These are phyloP conservation scores for Chlorella sorokiniana DNA, from an alignment of 139 green algal species.

Conservation along the genomic window DNA sequence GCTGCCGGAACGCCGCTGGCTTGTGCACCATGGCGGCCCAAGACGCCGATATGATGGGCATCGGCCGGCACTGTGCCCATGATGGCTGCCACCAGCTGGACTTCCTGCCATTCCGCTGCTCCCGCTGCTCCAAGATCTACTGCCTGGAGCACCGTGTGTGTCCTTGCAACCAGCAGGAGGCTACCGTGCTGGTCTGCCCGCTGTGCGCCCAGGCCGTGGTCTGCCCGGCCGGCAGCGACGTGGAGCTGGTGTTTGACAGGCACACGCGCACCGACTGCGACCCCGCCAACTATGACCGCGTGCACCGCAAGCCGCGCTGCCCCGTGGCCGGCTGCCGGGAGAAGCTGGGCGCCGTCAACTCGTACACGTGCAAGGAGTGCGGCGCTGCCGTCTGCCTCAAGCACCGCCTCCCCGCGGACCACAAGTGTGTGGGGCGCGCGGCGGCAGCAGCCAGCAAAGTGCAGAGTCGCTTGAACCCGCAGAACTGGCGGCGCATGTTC, in stretches of 20 bases:
- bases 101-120: constrained; percentile 81
- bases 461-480: background rate
- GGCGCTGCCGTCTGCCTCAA: constrained; percentile 62
- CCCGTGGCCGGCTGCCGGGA: constrained; percentile 66
- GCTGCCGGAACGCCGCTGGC: background rate
- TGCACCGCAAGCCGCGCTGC: constrained; percentile 71
- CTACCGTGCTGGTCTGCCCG: constrained; percentile 71
- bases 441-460: background rate
- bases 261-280: constrained; percentile 60
- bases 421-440: constrained; percentile 55
- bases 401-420: constrained; percentile 70
- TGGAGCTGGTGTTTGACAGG: constrained; percentile 43
- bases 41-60: constrained; percentile 51
- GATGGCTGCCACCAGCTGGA: constrained; percentile 67
- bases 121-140: constrained; percentile 57
- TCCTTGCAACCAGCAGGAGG: constrained; percentile 42
- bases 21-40: constrained; percentile 24
- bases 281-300: constrained; percentile 70
- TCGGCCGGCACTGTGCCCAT: constrained; percentile 65
- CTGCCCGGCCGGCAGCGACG: background rate
- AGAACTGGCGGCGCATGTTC: background rate
- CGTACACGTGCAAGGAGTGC: constrained; percentile 66
- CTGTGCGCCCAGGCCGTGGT: constrained; percentile 65
- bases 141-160: constrained; percentile 74
- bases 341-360: constrained; percentile 75